phyloP scores from a whole-genome alignment of 768 basidiomycete genomes.

The Mycena sanguinolenta region DNA sequence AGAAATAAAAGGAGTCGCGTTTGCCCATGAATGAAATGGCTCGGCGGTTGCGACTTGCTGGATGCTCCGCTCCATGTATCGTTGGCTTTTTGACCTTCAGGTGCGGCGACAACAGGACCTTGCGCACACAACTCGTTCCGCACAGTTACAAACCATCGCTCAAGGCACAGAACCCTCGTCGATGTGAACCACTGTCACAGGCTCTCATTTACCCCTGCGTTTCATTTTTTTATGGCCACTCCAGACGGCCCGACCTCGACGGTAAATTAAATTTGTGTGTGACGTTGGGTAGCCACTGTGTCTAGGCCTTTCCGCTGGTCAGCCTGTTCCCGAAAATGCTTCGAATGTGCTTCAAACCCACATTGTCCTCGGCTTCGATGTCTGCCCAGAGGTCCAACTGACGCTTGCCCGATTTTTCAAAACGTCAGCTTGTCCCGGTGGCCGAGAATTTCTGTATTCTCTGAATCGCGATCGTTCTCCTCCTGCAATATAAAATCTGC shows the following conservation, averaged over 20 bases:
- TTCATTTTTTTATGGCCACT: constrained; percentile 8
- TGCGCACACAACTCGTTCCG: background rate
- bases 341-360: background rate
- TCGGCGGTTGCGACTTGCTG: too few relatives aligned
- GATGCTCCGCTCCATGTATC: too few relatives aligned
- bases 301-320: constrained; percentile 17
- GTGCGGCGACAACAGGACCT: too few relatives aligned
- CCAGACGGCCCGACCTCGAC: background rate
- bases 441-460: constrained; percentile 2
- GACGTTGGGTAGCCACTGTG: background rate
- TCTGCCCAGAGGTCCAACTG: background rate
- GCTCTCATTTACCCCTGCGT: constrained; percentile 11
- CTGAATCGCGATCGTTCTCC: constrained; percentile 13
- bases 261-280: constrained; percentile 5
- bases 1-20: background rate
- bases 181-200: background rate
- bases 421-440: constrained; percentile 11
- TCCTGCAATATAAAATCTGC: constrained; percentile 12
- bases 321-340: background rate
- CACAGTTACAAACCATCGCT: background rate
- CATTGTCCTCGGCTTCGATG: constrained; percentile 11
- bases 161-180: constrained; percentile 17
- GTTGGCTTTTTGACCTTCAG: too few relatives aligned
- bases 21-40: too few relatives aligned
- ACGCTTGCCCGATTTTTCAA: constrained; percentile 12